Evolutionary conservation across 1,139 yeast genomes (phyloP).

Genomic region (Hansenula sp.): DNA sequence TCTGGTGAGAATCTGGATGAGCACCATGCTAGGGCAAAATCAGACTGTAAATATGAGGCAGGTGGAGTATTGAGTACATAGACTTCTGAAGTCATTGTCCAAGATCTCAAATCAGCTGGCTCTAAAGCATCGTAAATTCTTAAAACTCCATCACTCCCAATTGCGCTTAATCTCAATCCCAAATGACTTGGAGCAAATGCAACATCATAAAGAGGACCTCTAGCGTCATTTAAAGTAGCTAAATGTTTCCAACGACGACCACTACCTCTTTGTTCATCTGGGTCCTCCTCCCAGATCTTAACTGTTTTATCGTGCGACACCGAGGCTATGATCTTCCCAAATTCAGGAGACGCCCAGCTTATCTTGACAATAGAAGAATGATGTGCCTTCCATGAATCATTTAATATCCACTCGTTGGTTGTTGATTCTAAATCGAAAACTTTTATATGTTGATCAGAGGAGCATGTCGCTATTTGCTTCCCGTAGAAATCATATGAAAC

Average conservation of each 20-base stretch:
- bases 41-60: conserved; percentile 79
- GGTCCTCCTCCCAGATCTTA: conserved; percentile 86
- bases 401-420: conserved; percentile 64
- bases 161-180: conserved; percentile 79
- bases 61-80: conserved; percentile 66
- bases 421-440: conserved; percentile 68
- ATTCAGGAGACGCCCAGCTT: conserved; percentile 94
- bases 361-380: conserved; percentile 80
- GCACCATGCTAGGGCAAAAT: conserved; percentile 90
- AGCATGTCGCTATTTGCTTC: conserved; percentile 82
- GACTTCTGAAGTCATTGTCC: conserved; percentile 76
- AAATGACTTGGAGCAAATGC: conserved; percentile 85
- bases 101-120: conserved; percentile 76
- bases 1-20: conserved; percentile 82
- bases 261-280: conserved; percentile 67
- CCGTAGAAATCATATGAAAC: conserved; percentile 89
- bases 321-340: conserved; percentile 80
- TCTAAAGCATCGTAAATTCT: conserved; percentile 86
- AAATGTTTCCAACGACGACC: conserved; percentile 80
- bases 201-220: conserved; percentile 86
- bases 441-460: conserved; percentile 87
- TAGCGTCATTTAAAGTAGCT: conserved; percentile 76
- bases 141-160: conserved; percentile 86
- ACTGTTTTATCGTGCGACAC: conserved; percentile 89
- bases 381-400: conserved; percentile 94